Conservation (phyloP, 225 moss, liverwort and hornwort genomes). For the Physcomitrium patens region DNA sequence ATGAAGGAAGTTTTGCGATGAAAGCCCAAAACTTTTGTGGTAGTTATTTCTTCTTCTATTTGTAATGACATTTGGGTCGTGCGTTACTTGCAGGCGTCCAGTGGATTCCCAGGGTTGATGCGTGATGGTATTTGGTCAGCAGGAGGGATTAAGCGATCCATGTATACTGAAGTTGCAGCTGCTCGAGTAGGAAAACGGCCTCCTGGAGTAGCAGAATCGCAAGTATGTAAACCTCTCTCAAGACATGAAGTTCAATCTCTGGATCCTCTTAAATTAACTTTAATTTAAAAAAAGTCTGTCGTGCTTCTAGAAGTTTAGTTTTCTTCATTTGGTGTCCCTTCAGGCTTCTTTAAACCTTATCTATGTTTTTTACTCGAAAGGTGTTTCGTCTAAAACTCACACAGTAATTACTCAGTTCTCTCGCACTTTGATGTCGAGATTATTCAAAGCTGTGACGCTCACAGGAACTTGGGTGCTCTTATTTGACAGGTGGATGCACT, state of each 20-base stretch:
- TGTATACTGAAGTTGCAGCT: constrained; percentile 59
- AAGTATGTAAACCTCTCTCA: constrained; percentile 19
- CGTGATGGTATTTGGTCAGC: background rate
- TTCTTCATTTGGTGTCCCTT: background rate
- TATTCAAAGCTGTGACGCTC: background rate
- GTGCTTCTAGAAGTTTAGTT: no score
- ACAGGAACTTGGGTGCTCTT: background rate
- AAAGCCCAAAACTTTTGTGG: no score
- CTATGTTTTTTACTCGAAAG: background rate
- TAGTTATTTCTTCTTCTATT: no score
- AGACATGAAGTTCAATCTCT: no score
- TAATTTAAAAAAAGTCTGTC: no score
- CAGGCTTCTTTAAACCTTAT: background rate
- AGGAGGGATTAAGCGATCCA: constrained; percentile 30
- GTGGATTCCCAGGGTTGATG: no score
- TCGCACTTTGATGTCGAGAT: background rate
- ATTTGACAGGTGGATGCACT: constrained; percentile 53
- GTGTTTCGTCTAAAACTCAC: background rate
- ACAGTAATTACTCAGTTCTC: background rate
- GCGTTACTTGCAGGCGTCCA: no score
- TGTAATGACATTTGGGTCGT: no score
- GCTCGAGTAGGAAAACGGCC: constrained; percentile 62
- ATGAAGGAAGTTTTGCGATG: no score
- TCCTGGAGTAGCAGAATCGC: constrained; percentile 38
- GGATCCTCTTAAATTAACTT: no score